Evolutionary conservation across 2,329 filamentous ascomycete genomes (phyloP).

Genomic region (Colletotrichum sp.): DNA sequence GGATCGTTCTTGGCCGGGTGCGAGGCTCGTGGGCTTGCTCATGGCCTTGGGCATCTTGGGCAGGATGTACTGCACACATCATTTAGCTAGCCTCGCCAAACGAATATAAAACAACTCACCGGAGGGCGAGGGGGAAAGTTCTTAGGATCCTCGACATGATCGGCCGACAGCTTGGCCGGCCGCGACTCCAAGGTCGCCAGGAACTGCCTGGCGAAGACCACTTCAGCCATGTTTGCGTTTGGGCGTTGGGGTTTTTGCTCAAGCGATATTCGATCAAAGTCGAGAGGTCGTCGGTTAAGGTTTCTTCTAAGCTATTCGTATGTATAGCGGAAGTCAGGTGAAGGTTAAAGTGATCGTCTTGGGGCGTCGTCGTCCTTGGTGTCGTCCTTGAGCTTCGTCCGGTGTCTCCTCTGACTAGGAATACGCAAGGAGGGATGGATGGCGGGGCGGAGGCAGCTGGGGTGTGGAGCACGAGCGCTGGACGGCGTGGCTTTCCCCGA

Average conservation of each 20-base stretch:
- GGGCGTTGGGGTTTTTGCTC: neutral
- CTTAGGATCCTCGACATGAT: slow-evolving; percentile 88
- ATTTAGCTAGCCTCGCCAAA: neutral
- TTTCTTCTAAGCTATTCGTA: neutral
- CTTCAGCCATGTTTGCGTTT: slow-evolving; percentile 71
- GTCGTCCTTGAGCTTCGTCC: slow-evolving; percentile 5
- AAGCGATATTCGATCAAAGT: neutral
- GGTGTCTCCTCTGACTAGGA: slow-evolving; percentile 3
- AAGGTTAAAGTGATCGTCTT: neutral
- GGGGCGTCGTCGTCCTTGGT: neutral
- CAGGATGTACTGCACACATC: slow-evolving; percentile 66
- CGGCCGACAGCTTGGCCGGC: slow-evolving; percentile 80
- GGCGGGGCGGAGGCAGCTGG: slow-evolving; percentile 8
- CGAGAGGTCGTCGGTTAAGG: neutral
- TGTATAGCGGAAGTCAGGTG: neutral
- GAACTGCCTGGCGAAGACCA: slow-evolving; percentile 84
- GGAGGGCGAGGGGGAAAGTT: slow-evolving; percentile 77
- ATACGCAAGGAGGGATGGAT: slow-evolving; percentile 12
- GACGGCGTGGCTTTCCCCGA: slow-evolving; percentile 13
- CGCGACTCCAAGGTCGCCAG: slow-evolving; percentile 79
- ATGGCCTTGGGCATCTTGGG: slow-evolving; percentile 68
- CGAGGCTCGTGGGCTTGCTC: slow-evolving; percentile 50
- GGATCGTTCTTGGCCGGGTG: slow-evolving; percentile 58
- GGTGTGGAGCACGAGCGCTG: slow-evolving; percentile 10
- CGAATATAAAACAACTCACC: slow-evolving; percentile 56